Base-by-base conservation (phyloP, 176 grass and related monocot species). In the Cenchrus fungigraminus region DNA sequence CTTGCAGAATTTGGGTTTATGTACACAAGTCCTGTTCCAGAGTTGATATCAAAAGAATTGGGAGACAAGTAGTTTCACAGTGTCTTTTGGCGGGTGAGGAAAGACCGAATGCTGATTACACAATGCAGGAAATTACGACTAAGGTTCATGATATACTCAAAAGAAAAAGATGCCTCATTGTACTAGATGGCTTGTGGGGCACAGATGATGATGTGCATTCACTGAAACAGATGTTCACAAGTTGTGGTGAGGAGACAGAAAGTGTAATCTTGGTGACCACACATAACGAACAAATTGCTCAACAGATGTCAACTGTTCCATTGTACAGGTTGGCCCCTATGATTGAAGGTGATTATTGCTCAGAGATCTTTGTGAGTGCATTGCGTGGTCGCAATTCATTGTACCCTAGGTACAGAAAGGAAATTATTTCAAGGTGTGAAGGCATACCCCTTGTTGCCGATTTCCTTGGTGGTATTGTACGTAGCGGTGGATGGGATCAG, bases 371-470 rank as follows among this genome's bases (percentile, higher is more conserved):
- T 71, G 40, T 46, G 19, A 71, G 68, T 19, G 68, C 68, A 71
- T 47, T 71, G 68, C 19, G 68, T 12, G 68, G 68, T 22, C 68
- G 44, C 43, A 71, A 71, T 71, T 71, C 68, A 20, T 43, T 71
- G 42, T 71, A 47, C 40, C 68, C 19, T 22, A 71, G 68, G 11
- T 71, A 71, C 19, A 45, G 68, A 46, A 71, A 71, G 68, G 42
- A 71, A 46, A 71, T 71, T 47, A 71, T 71, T 47, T 71, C 68
- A 71, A 71, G 68, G 43, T 71, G 68, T 71, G 68, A 71, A 47
- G 68, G 68, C 68, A 71, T 71, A 71, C 68, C 68, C n/a, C 68
- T 71, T 71, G 68, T 71, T 71, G 68, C 68, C n/a, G 68, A 71
- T 46, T 71, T 71, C 17, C 68, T 71, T 44, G 68, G 68, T 71